phyloP scores from a whole-genome alignment of 202 grass and related monocot species.

The Zoysia matrella region DNA sequence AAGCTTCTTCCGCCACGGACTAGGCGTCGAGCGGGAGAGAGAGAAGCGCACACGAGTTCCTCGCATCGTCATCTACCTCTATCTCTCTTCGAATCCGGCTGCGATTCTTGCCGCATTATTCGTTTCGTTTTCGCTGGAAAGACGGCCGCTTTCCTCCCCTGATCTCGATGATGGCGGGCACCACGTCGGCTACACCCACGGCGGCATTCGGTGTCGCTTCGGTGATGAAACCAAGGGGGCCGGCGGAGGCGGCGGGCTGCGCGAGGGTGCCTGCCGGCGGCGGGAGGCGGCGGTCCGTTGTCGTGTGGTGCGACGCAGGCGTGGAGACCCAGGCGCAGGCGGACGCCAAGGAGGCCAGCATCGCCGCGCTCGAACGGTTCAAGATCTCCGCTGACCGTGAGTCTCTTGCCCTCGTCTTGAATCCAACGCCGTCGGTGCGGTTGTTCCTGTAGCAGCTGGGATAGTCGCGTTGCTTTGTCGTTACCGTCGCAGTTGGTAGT shows the following conservation, averaged over 20 bases:
- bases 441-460: constrained; percentile 5
- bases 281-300: constrained; percentile 45
- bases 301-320: constrained; percentile 67
- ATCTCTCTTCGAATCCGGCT: background rate
- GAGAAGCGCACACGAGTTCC: constrained; percentile 24
- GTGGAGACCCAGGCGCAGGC: constrained; percentile 57
- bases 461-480: constrained; percentile 8
- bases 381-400: constrained; percentile 91
- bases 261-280: constrained; percentile 28
- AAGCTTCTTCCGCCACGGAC: background rate
- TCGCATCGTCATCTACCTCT: constrained; percentile 9
- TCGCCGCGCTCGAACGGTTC: constrained; percentile 80
- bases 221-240: constrained; percentile 42
- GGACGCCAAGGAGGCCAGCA: constrained; percentile 52
- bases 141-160: background rate
- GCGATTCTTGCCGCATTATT: constrained; percentile 33
- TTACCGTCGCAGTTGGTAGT: background rate
- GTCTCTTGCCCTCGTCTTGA: constrained; percentile 25
- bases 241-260: constrained; percentile 15
- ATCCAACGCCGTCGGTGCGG: constrained; percentile 13
- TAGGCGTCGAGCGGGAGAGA: constrained; percentile 1
- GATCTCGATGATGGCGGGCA: constrained; percentile 55
- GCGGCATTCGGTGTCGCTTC: constrained; percentile 46
- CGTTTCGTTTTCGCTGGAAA: background rate
- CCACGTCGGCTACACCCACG: constrained; percentile 54